Evolutionary conservation across 2,329 filamentous ascomycete species (phyloP).

Genomic region (Aspergillus unguis): DNA sequence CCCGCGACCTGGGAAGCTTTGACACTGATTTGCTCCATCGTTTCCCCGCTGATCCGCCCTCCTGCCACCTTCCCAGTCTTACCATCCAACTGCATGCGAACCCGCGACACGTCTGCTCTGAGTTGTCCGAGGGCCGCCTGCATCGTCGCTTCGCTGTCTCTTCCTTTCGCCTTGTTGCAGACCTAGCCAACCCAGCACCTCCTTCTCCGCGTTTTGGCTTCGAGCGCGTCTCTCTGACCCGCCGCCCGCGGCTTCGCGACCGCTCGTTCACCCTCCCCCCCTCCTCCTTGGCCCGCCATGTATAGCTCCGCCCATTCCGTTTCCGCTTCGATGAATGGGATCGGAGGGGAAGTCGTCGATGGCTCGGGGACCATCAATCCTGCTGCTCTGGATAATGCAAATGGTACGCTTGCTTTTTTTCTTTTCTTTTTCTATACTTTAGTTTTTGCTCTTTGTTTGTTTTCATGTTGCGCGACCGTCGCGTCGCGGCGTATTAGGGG

Average conservation of each 20-base stretch:
- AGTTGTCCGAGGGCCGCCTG: constrained; percentile 20
- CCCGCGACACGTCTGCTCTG: constrained; percentile 21
- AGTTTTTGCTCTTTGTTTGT: constrained; percentile 1
- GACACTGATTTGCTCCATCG: constrained; percentile 27
- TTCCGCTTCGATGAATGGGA: constrained; percentile 66
- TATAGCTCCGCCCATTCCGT: constrained; percentile 51
- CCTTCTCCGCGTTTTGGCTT: constrained; percentile 17
- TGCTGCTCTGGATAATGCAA: constrained; percentile 70
- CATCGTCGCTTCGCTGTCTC: constrained; percentile 18
- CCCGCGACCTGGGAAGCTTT: constrained; percentile 20
- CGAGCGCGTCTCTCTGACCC: constrained; percentile 31
- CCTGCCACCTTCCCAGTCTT: constrained; percentile 29
- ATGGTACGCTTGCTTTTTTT: constrained; percentile 54
- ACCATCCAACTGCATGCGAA: constrained; percentile 30
- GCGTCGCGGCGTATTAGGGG: constrained; percentile 3
- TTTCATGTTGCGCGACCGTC: constrained; percentile 10
- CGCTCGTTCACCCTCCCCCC: constrained; percentile 24
- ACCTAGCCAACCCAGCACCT: constrained; percentile 13
- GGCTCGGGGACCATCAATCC: constrained; percentile 89
- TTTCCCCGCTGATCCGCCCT: constrained; percentile 30
- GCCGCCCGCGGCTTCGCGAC: constrained; percentile 30
- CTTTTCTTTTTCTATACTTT: background rate
- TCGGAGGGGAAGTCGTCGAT: constrained; percentile 54
- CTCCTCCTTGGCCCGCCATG: constrained; percentile 39
- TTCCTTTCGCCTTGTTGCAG: constrained; percentile 16